phyloP scores from a whole-genome alignment of 2,329 filamentous ascomycete species.

The Graphilbum ipis-grandicollis region DNA sequence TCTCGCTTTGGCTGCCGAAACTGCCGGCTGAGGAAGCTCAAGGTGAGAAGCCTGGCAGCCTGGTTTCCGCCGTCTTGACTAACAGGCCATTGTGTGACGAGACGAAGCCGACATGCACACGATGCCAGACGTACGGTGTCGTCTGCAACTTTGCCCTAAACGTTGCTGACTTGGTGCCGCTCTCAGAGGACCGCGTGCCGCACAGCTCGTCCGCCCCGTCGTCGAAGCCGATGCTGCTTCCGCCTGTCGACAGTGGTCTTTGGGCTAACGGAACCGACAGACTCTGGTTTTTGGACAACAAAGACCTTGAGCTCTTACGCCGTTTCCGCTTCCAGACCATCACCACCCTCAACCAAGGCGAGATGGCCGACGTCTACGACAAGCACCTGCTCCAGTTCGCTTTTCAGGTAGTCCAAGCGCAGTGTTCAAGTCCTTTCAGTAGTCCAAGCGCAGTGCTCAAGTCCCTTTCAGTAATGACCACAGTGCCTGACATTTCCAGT shows the following conservation, averaged over 20 bases:
- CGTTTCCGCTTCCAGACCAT: slow-evolving; percentile 2
- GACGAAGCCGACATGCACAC: slow-evolving; percentile 22
- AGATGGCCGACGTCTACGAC: slow-evolving; percentile 6
- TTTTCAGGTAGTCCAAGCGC: too few relatives aligned
- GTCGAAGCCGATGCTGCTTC: neutral
- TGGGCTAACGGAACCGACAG: slow-evolving; percentile 15
- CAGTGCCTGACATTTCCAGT: slow-evolving; percentile 9
- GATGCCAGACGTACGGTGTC: slow-evolving; percentile 24
- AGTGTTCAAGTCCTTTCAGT: too few relatives aligned
- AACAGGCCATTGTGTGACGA: slow-evolving; percentile 22
- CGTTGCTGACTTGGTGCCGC: slow-evolving; percentile 20
- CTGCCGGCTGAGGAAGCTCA: slow-evolving; percentile 32
- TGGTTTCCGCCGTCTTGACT: neutral
- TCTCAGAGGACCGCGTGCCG: slow-evolving; percentile 10
- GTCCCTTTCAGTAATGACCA: too few relatives aligned
- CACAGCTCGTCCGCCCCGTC: neutral
- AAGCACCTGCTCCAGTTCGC: slow-evolving; percentile 16
- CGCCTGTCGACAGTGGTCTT: slow-evolving; percentile 8
- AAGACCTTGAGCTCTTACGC: slow-evolving; percentile 2
- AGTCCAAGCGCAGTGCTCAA: too few relatives aligned
- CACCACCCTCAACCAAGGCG: neutral
- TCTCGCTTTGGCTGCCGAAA: slow-evolving; percentile 24
- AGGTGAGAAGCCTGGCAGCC: slow-evolving; percentile 15
- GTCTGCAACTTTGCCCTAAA: slow-evolving; percentile 23
- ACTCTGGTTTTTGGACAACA: neutral